Evolutionary conservation across 192 early-diverging fungal species (phyloP).

Genomic region (Podila epicladia): DNA sequence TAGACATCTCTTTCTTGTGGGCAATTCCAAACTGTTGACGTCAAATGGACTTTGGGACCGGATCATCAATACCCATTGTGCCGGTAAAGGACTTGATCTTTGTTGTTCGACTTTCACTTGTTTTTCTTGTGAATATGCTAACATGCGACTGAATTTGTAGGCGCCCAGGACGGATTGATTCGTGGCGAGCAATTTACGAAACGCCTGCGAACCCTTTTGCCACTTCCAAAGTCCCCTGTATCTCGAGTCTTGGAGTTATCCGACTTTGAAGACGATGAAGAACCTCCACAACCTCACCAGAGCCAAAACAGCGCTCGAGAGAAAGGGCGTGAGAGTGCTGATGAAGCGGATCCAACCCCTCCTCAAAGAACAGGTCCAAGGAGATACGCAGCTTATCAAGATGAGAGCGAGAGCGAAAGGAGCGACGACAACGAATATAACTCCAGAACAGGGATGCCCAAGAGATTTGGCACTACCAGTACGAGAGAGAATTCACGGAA

Average conservation of each 20-base stretch:
- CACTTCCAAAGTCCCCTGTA: constrained; percentile 9
- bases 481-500: too few relatives aligned
- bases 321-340: neutral
- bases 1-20: constrained; percentile 72
- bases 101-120: neutral
- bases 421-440: constrained; percentile 5
- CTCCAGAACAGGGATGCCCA: too few relatives aligned
- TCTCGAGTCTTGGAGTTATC: neutral
- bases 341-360: neutral
- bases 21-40: constrained; percentile 45
- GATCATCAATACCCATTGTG: constrained; percentile 33
- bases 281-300: neutral
- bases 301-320: neutral
- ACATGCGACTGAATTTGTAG: neutral
- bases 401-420: constrained; percentile 20
- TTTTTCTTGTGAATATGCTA: neutral
- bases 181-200: constrained; percentile 14
- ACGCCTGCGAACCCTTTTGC: constrained; percentile 4
- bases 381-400: constrained; percentile 21
- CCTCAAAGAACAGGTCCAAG: neutral
- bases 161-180: constrained; percentile 10
- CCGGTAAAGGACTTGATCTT: constrained; percentile 13
- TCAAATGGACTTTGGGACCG: constrained; percentile 30
- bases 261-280: constrained; percentile 14
- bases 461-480: too few relatives aligned